Evolutionary conservation across 73 alveolate genomes (phyloP).

Genomic region (Blepharisma japonicum): DNA sequence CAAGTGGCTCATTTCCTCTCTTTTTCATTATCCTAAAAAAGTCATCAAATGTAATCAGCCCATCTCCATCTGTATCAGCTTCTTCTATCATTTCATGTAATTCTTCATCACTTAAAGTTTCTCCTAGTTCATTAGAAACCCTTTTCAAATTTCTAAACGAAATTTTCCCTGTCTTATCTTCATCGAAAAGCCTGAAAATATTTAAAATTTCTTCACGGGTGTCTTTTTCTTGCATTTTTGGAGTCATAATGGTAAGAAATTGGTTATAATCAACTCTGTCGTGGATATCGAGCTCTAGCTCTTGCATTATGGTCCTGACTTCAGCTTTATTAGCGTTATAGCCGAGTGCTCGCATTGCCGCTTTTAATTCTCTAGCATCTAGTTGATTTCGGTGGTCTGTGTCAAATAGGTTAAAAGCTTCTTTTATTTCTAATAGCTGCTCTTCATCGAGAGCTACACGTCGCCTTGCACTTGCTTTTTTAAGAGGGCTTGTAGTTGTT

Average conservation of each 20-base stretch:
- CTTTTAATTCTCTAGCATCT: conserved; percentile 83
- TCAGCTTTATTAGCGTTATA: conserved; percentile 70
- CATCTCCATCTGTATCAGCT: conserved; percentile 94
- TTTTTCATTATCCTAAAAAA: conserved; percentile 79
- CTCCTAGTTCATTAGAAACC: conserved; percentile 90
- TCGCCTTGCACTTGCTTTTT: conserved; percentile 32
- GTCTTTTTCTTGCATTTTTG: conserved; percentile 82
- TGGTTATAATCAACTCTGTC: conserved; percentile 75
- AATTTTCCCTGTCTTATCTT: conserved; percentile 86
- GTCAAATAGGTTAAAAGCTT: conserved; percentile 79
- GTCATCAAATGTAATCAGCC: conserved; percentile 80
- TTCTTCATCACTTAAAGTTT: conserved; percentile 85
- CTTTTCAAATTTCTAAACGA: conserved; percentile 82
- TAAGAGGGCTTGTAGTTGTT: conserved; percentile 23
- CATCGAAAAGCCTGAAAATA: conserved; percentile 85
- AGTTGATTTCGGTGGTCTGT: conserved; percentile 74
- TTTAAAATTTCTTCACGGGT: conserved; percentile 83
- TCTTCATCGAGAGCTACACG: conserved; percentile 58
- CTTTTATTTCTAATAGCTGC: conserved; percentile 69
- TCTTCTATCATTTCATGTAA: conserved; percentile 87
- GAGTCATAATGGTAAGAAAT: conserved; percentile 76
- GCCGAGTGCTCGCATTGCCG: conserved; percentile 86
- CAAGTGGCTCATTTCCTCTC: conserved; percentile 82
- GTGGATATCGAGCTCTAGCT: conserved; percentile 65
- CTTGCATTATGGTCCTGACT: conserved; percentile 59